Evolutionary conservation across 768 basidiomycete genomes (phyloP), one percentile per base, ranked within the genome.

Genomic region (Boletellus sp.): DNA sequence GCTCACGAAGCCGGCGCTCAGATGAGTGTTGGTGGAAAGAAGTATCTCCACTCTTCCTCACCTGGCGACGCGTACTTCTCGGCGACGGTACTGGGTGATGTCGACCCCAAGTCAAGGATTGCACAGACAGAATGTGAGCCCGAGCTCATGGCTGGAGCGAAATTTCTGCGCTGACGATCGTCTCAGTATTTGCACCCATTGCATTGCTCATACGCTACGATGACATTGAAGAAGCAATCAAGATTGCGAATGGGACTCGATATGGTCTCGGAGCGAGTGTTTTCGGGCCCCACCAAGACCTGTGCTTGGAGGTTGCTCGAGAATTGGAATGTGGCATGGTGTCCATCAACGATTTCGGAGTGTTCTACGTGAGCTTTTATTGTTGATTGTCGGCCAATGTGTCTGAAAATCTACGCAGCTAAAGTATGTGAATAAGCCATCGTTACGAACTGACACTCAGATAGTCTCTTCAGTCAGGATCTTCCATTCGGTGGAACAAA

Each of bases 401-500:
- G 28, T 63, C 54, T 62, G 49, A 62, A 2, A 45, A 46, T 26
- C 20, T 53, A 15, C 47, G 42, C 54, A 87, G 85, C 68, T 90
- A 54, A 89, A 90, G 84, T 85, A 67, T 55, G 83, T 69, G 24
- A 2, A 28, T 5, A 31, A 17, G 40, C 33, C 17, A 20, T 54
- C 45, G 62, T 59, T 54, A 19, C 34, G 40, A 28, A 33, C 28
- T 23, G 6, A 39, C n/a, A 6, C 28, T 15, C 22, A 37, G 10
- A 41, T 51, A 19, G 13, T 38, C 53, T 44, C 23, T 53, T 49
- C 50, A 85, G 81, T 64, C 95, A 99, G 76, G 89, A 93, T 62
- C 75, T 95, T 54, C 95, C 96, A 10, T 99, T 99, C 54, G 96
- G 96, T 24, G 96, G 96, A 34, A 79, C 80, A 39, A 99, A 97